These are phyloP conservation scores for Euphrasia arctica DNA, from an alignment of 305 asterid species.

Conservation along the genomic window DNA sequence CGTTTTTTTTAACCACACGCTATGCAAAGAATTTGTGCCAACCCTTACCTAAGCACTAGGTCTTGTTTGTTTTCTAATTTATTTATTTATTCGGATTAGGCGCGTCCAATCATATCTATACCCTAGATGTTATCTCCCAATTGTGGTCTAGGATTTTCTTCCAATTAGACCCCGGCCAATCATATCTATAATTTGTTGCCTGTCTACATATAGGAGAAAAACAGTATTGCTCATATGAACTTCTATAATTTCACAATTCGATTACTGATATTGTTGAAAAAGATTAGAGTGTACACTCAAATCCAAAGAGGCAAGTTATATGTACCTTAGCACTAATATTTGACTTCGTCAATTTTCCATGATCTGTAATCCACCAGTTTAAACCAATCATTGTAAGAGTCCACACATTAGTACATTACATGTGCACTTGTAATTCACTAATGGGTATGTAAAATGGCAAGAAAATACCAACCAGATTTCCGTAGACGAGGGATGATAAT, in stretches of 20 bases:
- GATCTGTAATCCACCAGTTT: conserved; percentile 43
- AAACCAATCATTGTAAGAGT: conserved; percentile 23
- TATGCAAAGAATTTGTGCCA: no score
- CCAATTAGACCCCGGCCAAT: no score
- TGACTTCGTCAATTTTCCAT: conserved; percentile 32
- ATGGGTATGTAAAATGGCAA: background rate
- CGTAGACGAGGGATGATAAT: conserved; percentile 47
- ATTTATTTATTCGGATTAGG: no score
- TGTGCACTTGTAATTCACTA: background rate
- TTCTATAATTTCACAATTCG: background rate
- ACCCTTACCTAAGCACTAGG: no score
- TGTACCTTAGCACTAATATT: conserved; percentile 39
- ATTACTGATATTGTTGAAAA: background rate
- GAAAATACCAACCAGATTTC: conserved; percentile 45
- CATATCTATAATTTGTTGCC: no score
- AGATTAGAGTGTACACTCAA: background rate
- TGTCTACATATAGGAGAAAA: background rate
- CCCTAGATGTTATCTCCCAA: no score
- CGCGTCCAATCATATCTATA: no score
- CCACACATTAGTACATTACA: background rate
- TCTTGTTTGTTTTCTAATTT: no score
- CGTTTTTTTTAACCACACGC: background rate
- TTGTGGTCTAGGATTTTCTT: no score
- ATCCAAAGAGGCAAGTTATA: background rate
- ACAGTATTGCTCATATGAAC: background rate